Conservation (phyloP, 2,329 filamentous ascomycete species). For the Hypoxylon sp. region DNA sequence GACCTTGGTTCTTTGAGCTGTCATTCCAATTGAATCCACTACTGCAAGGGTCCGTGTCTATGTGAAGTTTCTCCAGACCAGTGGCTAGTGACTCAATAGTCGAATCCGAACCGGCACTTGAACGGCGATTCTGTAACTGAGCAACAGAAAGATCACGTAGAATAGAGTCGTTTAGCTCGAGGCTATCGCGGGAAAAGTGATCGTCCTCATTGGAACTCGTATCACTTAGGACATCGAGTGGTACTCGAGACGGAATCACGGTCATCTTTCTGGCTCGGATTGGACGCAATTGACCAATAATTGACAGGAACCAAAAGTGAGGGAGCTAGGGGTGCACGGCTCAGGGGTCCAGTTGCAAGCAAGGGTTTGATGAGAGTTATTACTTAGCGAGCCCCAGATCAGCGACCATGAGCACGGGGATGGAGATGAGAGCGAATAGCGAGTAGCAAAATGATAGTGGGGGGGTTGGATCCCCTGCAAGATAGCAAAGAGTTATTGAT, state of each 20-base stretch:
- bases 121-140: slow-evolving; percentile 51
- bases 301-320: slow-evolving; percentile 38
- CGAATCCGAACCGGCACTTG: slow-evolving; percentile 38
- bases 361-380: slow-evolving; percentile 48
- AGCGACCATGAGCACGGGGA: slow-evolving; percentile 39
- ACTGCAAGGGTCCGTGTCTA: slow-evolving; percentile 32
- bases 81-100: slow-evolving; percentile 54
- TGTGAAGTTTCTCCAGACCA: slow-evolving; percentile 56
- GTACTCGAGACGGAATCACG: slow-evolving; percentile 42
- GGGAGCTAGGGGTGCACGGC: slow-evolving; percentile 44
- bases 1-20: slow-evolving; percentile 42
- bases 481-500: slow-evolving; percentile 32
- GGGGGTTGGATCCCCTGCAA: slow-evolving; percentile 28
- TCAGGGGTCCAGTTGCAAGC: slow-evolving; percentile 41
- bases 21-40: slow-evolving; percentile 32
- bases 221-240: slow-evolving; percentile 51
- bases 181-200: slow-evolving; percentile 39
- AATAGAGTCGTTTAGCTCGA: slow-evolving; percentile 35
- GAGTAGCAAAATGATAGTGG: slow-evolving; percentile 42
- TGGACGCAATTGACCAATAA: slow-evolving; percentile 42
- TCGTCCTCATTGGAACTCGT: slow-evolving; percentile 45
- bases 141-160: slow-evolving; percentile 54
- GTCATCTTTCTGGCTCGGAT: slow-evolving; percentile 46
- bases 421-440: slow-evolving; percentile 32
- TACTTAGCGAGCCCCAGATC: slow-evolving; percentile 19